phyloP scores from a whole-genome alignment of 768 basidiomycete genomes.

The Lactarius vividus region DNA sequence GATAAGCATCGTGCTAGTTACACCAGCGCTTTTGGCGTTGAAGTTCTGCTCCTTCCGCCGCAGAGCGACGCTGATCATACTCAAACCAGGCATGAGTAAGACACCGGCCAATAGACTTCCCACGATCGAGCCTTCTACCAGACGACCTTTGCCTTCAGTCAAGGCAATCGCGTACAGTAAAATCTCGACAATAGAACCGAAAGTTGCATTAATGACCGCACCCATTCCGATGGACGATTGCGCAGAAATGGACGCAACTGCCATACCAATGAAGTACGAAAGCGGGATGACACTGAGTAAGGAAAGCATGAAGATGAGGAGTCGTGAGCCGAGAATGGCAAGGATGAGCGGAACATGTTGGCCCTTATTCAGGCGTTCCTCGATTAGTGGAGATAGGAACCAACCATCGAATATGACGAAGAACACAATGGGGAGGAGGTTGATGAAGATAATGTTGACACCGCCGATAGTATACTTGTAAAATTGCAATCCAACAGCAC shows the following conservation, averaged over 20 bases:
- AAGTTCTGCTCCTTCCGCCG: conserved; percentile 94
- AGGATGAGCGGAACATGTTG: conserved; percentile 64
- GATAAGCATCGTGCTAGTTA: conserved; percentile 99
- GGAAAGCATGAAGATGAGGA: conserved; percentile 78
- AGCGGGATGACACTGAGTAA: conserved; percentile 93
- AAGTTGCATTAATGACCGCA: conserved; percentile 98
- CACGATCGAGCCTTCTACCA: conserved; percentile 96
- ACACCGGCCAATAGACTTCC: conserved; percentile 95
- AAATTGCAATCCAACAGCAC: conserved; percentile 85
- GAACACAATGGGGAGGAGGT: conserved; percentile 89
- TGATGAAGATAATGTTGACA: conserved; percentile 97
- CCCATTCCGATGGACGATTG: conserved; percentile 99
- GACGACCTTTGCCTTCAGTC: conserved; percentile 84
- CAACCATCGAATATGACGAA: conserved; percentile 95
- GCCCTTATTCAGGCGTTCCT: conserved; percentile 53
- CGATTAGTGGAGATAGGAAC: conserved; percentile 69
- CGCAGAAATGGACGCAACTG: conserved; percentile 97
- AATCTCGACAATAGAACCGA: conserved; percentile 98
- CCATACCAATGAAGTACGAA: conserved; percentile 99
- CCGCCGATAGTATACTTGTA: conserved; percentile 99
- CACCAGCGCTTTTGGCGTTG: conserved; percentile 98
- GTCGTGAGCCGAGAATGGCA: conserved; percentile 64
- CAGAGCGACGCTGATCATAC: conserved; percentile 91
- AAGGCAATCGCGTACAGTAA: conserved; percentile 89
- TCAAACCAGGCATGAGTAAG: conserved; percentile 92